Base-by-base conservation (phyloP, 2,329 filamentous ascomycete genomes). In the Periconia macrospinosa region DNA sequence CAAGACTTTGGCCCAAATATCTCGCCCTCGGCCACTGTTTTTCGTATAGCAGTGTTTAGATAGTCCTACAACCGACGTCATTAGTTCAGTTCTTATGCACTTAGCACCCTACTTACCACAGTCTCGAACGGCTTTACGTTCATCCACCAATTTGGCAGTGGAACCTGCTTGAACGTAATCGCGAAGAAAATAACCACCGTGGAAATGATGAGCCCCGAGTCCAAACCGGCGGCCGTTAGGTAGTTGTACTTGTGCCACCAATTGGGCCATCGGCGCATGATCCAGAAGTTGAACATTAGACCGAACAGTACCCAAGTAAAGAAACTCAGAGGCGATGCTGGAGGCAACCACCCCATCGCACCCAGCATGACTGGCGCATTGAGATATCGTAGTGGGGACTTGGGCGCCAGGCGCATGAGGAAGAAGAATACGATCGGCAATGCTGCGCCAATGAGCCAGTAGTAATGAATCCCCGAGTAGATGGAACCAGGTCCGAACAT, bases 181-280 rank as follows among this genome's bases (percentile, higher is more conserved):
- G 85, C 81, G 61, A 89, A 84, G 76, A 91, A 89, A 53, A 91
- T 86, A 53, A 91, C 70, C 35, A 91, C 81, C 0, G 86, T 87
- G 33, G 81, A 83, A 18, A 90, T 70, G 13, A 86, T 84, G 6
- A 90, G 78, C 6, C 88, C 88, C 46, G 83, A 83, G 69, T 91
- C 88, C 37, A 91, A 76, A 1, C 85, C 88, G 0, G 88, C 88
- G 3, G 87, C 89, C 0, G 86, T 84, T 65, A 90, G 81, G 69
- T 91, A 91, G 76, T 91, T 91, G 76, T 90, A 91, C 70, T 87
- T 85, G 71, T 88, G 77, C 88, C 88, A 91, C 88, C 88, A 91
- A 33, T 86, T 87, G 3, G 80, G 83, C 73, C 82, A 87, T 57
- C 83, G 80, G 53, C 85, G 80, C 67, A 83, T 83, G 67, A 91